phyloP scores from a whole-genome alignment of 2,329 filamentous ascomycete genomes.

The Arthrobotrys sinensis region DNA sequence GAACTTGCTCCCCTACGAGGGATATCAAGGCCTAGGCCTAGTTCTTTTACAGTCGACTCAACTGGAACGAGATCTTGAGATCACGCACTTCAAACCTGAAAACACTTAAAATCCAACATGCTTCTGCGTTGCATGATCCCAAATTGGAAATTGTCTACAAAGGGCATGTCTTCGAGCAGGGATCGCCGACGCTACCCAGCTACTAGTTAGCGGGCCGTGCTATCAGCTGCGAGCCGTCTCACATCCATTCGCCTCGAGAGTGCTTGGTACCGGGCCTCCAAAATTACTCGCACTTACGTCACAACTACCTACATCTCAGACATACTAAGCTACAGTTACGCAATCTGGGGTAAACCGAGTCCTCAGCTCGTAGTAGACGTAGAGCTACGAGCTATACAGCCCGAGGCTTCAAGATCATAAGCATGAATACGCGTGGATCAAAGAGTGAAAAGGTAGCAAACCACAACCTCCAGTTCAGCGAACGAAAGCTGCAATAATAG shows the following conservation, averaged over 20 bases:
- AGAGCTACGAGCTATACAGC: background rate
- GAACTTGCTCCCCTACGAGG: too few relatives aligned
- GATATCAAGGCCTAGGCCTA: too few relatives aligned
- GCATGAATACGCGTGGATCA: background rate
- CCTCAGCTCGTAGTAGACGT: background rate
- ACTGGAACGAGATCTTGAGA: too few relatives aligned
- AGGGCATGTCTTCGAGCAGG: constrained; percentile 8
- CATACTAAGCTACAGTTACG: background rate
- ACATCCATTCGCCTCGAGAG: background rate
- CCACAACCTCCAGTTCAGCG: constrained; percentile 6
- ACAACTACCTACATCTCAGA: background rate
- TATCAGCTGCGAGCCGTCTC: background rate
- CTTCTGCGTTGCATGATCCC: constrained; percentile 6
- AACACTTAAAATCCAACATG: constrained; percentile 20
- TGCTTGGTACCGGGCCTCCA: background rate
- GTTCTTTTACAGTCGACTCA: too few relatives aligned
- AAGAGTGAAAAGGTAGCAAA: background rate
- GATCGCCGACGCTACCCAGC: constrained; percentile 5
- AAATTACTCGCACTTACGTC: background rate
- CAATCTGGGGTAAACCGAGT: background rate
- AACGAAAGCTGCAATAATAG: constrained; percentile 28
- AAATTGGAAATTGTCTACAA: constrained; percentile 25
- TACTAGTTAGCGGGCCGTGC: background rate
- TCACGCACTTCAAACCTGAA: too few relatives aligned
- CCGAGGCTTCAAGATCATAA: background rate